Conservation (phyloP, 2,329 filamentous ascomycete genomes). For the Pseudogymnoascus sp. region DNA sequence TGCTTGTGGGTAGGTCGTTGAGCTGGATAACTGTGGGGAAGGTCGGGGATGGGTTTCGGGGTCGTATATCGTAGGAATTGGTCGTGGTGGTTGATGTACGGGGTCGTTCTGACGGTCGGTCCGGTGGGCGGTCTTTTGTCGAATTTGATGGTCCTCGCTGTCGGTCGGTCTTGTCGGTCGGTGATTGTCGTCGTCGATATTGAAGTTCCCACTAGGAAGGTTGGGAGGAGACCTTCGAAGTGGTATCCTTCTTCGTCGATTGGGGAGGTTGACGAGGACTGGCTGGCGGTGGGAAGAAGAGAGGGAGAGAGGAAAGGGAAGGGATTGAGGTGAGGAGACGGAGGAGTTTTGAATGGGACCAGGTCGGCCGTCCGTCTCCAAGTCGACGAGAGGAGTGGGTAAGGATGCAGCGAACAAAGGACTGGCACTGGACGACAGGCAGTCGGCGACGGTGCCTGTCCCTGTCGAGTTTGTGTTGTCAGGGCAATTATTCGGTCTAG, state of each 20-base stretch:
- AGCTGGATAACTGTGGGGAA: conserved; percentile 3
- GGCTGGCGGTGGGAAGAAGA: background rate
- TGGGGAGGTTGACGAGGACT: background rate
- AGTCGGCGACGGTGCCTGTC: background rate
- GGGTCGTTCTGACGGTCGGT: background rate
- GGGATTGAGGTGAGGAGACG: background rate
- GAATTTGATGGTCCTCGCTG: background rate
- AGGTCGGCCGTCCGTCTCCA: conserved; percentile 1
- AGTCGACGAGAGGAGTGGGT: conserved; percentile 9
- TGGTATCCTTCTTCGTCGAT: conserved; percentile 7
- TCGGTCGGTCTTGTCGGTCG: background rate
- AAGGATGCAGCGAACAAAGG: background rate
- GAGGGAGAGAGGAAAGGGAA: background rate
- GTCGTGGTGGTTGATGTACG: background rate
- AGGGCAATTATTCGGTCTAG: conserved; percentile 8
- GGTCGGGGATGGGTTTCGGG: conserved; percentile 2
- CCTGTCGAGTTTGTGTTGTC: conserved; percentile 9
- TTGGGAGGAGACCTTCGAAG: conserved; percentile 9
- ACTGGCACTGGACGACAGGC: conserved; percentile 4
- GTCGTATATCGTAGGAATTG: conserved; percentile 6
- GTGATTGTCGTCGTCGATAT: background rate
- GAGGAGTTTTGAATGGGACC: conserved; percentile 9
- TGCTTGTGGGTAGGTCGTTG: conserved; percentile 4
- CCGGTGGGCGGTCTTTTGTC: background rate
- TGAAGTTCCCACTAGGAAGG: conserved; percentile 8